phyloP scores from a whole-genome alignment of 768 basidiomycete species.

The Lactarius akahatsu region DNA sequence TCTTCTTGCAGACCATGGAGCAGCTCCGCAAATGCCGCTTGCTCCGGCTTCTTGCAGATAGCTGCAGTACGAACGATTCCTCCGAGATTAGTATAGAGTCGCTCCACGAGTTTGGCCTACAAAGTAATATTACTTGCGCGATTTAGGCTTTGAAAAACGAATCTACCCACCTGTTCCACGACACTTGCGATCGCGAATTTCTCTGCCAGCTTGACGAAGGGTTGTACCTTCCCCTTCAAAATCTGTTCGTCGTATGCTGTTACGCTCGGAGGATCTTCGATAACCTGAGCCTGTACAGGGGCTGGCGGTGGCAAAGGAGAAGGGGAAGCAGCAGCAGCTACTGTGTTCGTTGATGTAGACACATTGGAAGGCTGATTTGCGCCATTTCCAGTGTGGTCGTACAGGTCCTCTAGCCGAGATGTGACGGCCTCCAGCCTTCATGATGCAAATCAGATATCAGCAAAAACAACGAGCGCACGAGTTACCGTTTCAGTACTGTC shows the following conservation, averaged over 20 bases:
- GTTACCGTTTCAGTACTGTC: slow-evolving; percentile 29
- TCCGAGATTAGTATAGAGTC: slow-evolving; percentile 67
- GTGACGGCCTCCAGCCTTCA: slow-evolving; percentile 88
- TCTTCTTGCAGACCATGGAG: slow-evolving; percentile 67
- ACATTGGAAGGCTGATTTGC: slow-evolving; percentile 31
- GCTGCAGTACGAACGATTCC: slow-evolving; percentile 64
- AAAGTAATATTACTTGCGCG: neutral
- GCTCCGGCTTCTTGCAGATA: slow-evolving; percentile 77
- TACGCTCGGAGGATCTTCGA: slow-evolving; percentile 56
- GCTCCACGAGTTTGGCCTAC: slow-evolving; percentile 68
- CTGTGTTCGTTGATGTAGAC: slow-evolving; percentile 35
- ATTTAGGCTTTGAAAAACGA: neutral
- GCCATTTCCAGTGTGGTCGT: slow-evolving; percentile 37
- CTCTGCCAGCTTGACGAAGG: slow-evolving; percentile 70
- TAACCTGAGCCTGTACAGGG: slow-evolving; percentile 37
- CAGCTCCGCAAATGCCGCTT: slow-evolving; percentile 53
- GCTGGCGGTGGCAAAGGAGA: slow-evolving; percentile 39
- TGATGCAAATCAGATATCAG: slow-evolving; percentile 8
- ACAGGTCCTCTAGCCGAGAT: slow-evolving; percentile 89
- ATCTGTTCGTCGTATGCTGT: slow-evolving; percentile 72
- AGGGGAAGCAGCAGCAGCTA: slow-evolving; percentile 39
- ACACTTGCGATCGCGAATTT: slow-evolving; percentile 67
- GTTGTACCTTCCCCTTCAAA: slow-evolving; percentile 69
- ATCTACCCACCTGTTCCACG: slow-evolving; percentile 67
- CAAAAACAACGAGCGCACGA: neutral